phyloP scores from a whole-genome alignment of 345 rosid genomes.

The Gossypium mustelinum region DNA sequence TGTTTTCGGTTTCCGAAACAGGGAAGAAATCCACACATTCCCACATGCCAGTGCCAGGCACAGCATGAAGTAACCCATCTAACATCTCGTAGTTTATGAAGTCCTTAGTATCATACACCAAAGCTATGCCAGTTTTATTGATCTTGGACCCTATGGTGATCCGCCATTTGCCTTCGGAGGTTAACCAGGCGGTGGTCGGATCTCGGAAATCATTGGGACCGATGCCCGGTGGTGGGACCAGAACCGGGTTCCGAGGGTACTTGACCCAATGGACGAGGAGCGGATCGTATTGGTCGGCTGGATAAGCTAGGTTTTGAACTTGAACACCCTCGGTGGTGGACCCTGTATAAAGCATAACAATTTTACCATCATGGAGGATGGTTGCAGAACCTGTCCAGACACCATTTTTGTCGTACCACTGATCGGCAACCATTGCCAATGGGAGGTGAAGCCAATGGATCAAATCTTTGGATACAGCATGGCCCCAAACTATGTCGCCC shows the following conservation, averaged over 20 bases:
- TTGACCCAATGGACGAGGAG: slow-evolving; percentile 69
- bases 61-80: slow-evolving; percentile 50
- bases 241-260: slow-evolving; percentile 65
- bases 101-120: slow-evolving; percentile 73
- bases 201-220: slow-evolving; percentile 69
- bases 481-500: slow-evolving; percentile 98
- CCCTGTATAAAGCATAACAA: slow-evolving; percentile 85
- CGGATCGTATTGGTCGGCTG: slow-evolving; percentile 63
- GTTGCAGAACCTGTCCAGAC: slow-evolving; percentile 97
- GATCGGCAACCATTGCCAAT: slow-evolving; percentile 73
- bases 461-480: slow-evolving; percentile 73
- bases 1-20: slow-evolving; percentile 24
- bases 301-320: slow-evolving; percentile 91
- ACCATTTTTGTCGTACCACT: slow-evolving; percentile 77
- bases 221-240: slow-evolving; percentile 65
- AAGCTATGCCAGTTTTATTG: slow-evolving; percentile 58
- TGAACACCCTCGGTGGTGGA: slow-evolving; percentile 64
- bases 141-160: slow-evolving; percentile 66
- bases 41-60: slow-evolving; percentile 89
- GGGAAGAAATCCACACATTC: slow-evolving; percentile 73
- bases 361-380: slow-evolving; percentile 63
- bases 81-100: slow-evolving; percentile 43
- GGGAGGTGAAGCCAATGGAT: slow-evolving; percentile 90
- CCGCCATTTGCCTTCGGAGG: slow-evolving; percentile 79
- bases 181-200: slow-evolving; percentile 87